Base-by-base conservation (phyloP, 2,329 filamentous ascomycete genomes). In the Aspergillus sergii region DNA sequence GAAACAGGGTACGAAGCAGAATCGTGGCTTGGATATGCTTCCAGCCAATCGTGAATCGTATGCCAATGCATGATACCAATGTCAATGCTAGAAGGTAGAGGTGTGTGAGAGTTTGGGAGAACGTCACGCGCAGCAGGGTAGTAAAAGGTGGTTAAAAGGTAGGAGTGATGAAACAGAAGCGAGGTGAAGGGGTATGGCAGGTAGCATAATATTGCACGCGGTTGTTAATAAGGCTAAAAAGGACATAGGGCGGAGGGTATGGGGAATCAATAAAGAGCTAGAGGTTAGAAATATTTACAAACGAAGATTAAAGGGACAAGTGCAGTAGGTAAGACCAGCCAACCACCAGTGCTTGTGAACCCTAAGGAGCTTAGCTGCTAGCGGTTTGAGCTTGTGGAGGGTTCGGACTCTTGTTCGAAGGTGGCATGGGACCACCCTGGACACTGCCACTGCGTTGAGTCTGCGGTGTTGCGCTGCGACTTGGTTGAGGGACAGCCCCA, bases 381-480 rank as follows among this genome's bases (percentile, higher is more conserved):
- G 79, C 75, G 57, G 77, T 75, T 58, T 81, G 80, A 28, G 77
- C 78, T 59, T 78, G 75, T 41, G 78, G 75, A 60, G 78, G 73
- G 55, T 79, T 77, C 19, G 80, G 80, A 58, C 80, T 82, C 63
- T 80, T 78, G 64, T 69, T 78, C 26, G 75, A 72, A 34, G 75
- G 76, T 39, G 77, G 75, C 34, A 73, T 71, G 26, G 72, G 64
- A n/a, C 72, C 76, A 58, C 73, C 75, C 63, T 81, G 79, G n/a
- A 73, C 74, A 66, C 80, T 82, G 36, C 75, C 76, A 66, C 77
- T 78, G 59, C 81, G 76, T 68, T 82, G 81, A 54, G 76, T 79
- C 62, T 82, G 78, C 7, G 81, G 80, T 9, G 82, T 83, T 30
- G 74, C 80, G 66, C 78, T 81, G 50, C 81, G 75, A 59, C 78